Evolutionary conservation across 2,329 filamentous ascomycete species (phyloP).

Genomic region (Paraphoma chrysanthemicola): DNA sequence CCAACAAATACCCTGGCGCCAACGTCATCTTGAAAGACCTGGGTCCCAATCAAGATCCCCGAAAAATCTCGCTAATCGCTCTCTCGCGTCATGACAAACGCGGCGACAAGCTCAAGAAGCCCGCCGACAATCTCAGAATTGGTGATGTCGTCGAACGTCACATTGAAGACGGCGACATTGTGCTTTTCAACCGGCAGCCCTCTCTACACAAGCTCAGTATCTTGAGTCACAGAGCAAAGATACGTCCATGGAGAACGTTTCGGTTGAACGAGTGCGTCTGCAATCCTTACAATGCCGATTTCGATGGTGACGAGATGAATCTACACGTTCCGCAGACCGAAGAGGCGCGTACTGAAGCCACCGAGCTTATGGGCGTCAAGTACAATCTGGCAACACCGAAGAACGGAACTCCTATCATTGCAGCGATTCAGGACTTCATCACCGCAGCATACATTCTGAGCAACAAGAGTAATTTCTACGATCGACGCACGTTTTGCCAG

Average conservation of each 20-base stretch:
- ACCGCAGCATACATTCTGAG: conserved; percentile 91
- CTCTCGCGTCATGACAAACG: conserved; percentile 39
- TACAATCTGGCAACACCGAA: conserved; percentile 95
- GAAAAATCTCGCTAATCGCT: conserved; percentile 75
- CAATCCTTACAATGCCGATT: conserved; percentile 98
- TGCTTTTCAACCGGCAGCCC: conserved; percentile 96
- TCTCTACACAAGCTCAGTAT: conserved; percentile 99
- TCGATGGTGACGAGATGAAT: conserved; percentile 99
- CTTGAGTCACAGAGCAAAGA: conserved; percentile 91
- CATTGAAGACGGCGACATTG: conserved; percentile 92
- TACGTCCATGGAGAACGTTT: conserved; percentile 94
- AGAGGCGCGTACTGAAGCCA: conserved; percentile 92
- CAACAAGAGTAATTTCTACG: conserved; percentile 91
- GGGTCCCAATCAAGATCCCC: conserved; percentile 52
- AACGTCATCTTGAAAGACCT: conserved; percentile 77
- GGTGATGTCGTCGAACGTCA: conserved; percentile 95
- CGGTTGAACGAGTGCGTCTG: conserved; percentile 98
- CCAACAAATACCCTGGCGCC: conserved; percentile 83
- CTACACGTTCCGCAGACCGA: conserved; percentile 97
- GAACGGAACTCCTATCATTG: conserved; percentile 97
- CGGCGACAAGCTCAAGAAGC: conserved; percentile 69
- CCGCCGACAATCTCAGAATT: conserved; percentile 76
- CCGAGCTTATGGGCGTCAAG: conserved; percentile 97
- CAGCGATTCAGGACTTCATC: conserved; percentile 99
- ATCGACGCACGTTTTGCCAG: conserved; percentile 85